A percentile compares a stretch with the other conserved stretches of the same genome.
These are phyloP conservation scores for Podila clonocystis DNA, from an alignment of 192 early-diverging fungal species.

Conservation along the genomic window DNA sequence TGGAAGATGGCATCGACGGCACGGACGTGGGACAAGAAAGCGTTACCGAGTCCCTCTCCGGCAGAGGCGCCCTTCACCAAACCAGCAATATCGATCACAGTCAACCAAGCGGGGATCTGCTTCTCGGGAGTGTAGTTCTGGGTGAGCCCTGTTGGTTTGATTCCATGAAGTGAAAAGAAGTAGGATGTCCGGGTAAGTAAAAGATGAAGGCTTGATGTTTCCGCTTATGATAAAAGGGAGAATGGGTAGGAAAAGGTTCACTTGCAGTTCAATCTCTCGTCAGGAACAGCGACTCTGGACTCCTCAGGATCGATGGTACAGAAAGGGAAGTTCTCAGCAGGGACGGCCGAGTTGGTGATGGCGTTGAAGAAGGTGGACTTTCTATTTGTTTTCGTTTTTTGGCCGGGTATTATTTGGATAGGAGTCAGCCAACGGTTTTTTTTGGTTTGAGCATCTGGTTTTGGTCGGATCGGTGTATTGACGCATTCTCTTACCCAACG, in stretches of 20 bases:
- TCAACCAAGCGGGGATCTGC: conserved; percentile 83
- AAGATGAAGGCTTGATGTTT: background rate
- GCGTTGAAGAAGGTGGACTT: conserved; percentile 92
- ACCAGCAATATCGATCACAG: conserved; percentile 97
- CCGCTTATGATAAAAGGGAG: background rate
- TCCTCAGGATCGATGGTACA: conserved; percentile 94
- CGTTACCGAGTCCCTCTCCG: conserved; percentile 89
- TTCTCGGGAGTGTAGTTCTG: conserved; percentile 71
- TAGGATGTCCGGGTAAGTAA: background rate
- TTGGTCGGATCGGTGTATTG: background rate
- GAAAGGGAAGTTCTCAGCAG: conserved; percentile 98
- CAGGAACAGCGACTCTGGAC: conserved; percentile 91
- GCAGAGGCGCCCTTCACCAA: conserved; percentile 91
- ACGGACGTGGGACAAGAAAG: conserved; percentile 93
- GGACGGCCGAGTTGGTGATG: conserved; percentile 72
- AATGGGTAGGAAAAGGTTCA: background rate
- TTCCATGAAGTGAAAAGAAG: background rate
- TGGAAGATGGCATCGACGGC: conserved; percentile 90
- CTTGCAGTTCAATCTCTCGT: conserved; percentile 62
- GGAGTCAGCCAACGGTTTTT: conserved; percentile 49
- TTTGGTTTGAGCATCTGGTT: no score
- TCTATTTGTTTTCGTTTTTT: conserved; percentile 29
- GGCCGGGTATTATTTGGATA: conserved; percentile 17
- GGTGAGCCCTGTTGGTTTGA: conserved; percentile 12
- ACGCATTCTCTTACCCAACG: conserved; percentile 67